Base-by-base conservation (phyloP, 306 rosid species). In the Prunus armeniaca region DNA sequence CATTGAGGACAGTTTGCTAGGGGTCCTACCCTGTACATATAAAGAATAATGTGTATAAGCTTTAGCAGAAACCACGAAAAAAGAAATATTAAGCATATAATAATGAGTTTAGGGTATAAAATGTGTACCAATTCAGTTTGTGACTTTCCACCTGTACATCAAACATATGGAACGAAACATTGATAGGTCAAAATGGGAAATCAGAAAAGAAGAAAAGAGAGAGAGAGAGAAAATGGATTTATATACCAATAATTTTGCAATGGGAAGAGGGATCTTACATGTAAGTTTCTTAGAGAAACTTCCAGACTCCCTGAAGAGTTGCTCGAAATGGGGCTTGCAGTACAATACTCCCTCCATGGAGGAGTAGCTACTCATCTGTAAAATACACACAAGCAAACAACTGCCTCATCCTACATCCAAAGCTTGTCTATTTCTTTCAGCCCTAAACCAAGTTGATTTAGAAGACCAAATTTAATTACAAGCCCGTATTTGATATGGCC, bases 301-400 rank as follows among this genome's bases (percentile, higher is more conserved):
- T 0, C 90, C 91, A 12, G 80, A 56, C 69, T 88, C 92, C 90
- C 75, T 91, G 84, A 79, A 88, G 63, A 86, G 82, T 73, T 89
- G 97, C 81, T 91, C 97, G 72, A 73, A 85, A 68, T 91, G 97
- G 72, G 88, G 75, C 89, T 85, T 91, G 91, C 95, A 91, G 63
- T 85, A 89, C 54, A 91, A 71, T 52, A 79, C 76, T 80, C 94
- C 93, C 19, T 91, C 94, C 79, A 74, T 50, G 0, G 97, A 81
- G 49, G 87, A 76, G 78, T 85, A 91, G 61, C 47, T 89, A 77
- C 96, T 84, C 54, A 88, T 91, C 93, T 90, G 76, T 28, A 72
- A 72, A 28, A 54, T 38, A 38, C 9, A 27, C 77, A 64, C n/a
- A 47, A 56, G 30, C 19, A 60, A 5, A 34, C 8, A 34, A 34